Percentiles rank a stretch among this genome's conserved stretches.
phyloP scores from a whole-genome alignment of 139 green algal species.

The Chlamydomonas asymmetrica region DNA sequence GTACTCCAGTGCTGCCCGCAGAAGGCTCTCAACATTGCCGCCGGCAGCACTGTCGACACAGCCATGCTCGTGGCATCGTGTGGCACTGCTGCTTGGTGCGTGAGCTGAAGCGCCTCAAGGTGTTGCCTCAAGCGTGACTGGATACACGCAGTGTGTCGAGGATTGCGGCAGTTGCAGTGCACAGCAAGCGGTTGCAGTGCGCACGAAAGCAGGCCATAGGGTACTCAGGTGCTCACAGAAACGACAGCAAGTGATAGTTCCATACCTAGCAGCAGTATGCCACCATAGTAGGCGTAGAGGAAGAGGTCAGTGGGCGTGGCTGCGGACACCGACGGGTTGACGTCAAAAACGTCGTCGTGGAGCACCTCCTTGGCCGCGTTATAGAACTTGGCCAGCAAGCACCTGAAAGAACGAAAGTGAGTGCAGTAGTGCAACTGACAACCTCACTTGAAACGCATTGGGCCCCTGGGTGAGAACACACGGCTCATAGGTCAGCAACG shows the following conservation, averaged over 20 bases:
- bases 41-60: too few species aligned
- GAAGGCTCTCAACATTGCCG: too few species aligned
- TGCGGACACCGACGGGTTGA: constrained; percentile 72
- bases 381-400: constrained; percentile 79
- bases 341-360: constrained; percentile 65
- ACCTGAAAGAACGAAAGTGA: constrained; percentile 49
- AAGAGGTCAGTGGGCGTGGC: constrained; percentile 77
- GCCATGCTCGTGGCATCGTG: too few species aligned
- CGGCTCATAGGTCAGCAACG: not conserved
- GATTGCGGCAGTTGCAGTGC: too few species aligned
- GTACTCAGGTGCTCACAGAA: not conserved
- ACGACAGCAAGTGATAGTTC: too few species aligned
- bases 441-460: not conserved
- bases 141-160: too few species aligned
- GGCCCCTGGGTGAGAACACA: not conserved
- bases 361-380: constrained; percentile 58
- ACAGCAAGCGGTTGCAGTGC: not conserved
- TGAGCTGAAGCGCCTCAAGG: too few species aligned
- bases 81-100: too few species aligned
- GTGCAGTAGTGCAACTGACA: not conserved
- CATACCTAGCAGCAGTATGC: constrained; percentile 77
- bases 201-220: constrained; percentile 1
- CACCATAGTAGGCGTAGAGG: constrained; percentile 95
- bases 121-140: too few species aligned
- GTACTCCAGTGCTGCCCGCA: too few species aligned